phyloP scores from a whole-genome alignment of 768 basidiomycete species.

The Pleurotus tuber-regium region DNA sequence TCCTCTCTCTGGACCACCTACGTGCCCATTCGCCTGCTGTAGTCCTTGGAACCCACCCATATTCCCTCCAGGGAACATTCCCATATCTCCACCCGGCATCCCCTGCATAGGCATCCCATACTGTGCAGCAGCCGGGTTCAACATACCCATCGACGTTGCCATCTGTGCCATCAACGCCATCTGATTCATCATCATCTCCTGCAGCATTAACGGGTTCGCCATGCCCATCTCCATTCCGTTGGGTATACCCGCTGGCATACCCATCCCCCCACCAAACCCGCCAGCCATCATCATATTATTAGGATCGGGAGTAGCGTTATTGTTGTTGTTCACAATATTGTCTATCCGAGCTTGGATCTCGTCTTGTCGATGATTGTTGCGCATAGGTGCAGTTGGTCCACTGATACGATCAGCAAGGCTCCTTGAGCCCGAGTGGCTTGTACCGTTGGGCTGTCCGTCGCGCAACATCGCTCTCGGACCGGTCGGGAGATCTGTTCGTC shows the following conservation, averaged over 20 bases:
- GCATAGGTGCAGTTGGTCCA: conserved; percentile 40
- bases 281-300: conserved; percentile 56
- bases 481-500: conserved; percentile 76
- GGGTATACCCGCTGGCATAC: conserved; percentile 2
- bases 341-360: conserved; percentile 77
- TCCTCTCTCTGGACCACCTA: conserved; percentile 24
- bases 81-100: conserved; percentile 49
- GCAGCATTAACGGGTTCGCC: conserved; percentile 69
- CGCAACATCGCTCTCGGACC: conserved; percentile 83
- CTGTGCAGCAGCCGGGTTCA: conserved; percentile 57
- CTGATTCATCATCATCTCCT: conserved; percentile 90
- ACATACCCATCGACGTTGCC: conserved; percentile 79
- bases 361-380: conserved; percentile 44
- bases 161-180: conserved; percentile 95
- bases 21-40: conserved; percentile 24
- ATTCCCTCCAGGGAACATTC: conserved; percentile 40
- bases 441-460: conserved; percentile 28
- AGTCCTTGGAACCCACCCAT: conserved; percentile 37
- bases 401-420: conserved; percentile 86
- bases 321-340: conserved; percentile 62
- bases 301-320: conserved; percentile 31
- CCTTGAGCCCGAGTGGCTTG: conserved; percentile 39
- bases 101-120: conserved; percentile 63
- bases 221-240: conserved; percentile 59
- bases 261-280: conserved; percentile 26